A percentile compares a stretch with the other conserved stretches of the same genome.
phyloP scores from a whole-genome alignment of 2,329 filamentous ascomycete genomes.

The Aspergillus hortae region DNA sequence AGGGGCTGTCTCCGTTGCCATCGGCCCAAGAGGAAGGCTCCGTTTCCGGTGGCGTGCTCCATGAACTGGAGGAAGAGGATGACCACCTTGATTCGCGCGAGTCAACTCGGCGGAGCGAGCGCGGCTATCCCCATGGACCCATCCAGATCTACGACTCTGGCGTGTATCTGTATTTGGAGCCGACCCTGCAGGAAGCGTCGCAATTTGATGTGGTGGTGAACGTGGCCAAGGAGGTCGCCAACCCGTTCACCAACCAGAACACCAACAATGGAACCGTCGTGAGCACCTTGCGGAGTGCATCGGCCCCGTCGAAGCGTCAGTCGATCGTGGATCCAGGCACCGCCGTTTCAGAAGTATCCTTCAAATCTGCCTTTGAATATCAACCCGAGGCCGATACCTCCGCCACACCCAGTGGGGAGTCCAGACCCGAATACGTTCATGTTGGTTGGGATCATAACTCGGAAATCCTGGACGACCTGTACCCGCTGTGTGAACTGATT shows the following conservation, averaged over 20 bases:
- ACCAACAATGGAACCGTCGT: slow-evolving; percentile 38
- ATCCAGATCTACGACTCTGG: slow-evolving; percentile 62
- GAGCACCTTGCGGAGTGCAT: slow-evolving; percentile 48
- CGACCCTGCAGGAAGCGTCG: slow-evolving; percentile 56
- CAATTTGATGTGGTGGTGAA: slow-evolving; percentile 63
- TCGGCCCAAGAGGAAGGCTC: slow-evolving; percentile 26
- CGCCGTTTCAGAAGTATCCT: slow-evolving; percentile 44
- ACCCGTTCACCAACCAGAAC: slow-evolving; percentile 48
- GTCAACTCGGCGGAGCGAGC: slow-evolving; percentile 59
- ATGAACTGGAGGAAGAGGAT: slow-evolving; percentile 52
- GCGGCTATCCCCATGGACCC: slow-evolving; percentile 62
- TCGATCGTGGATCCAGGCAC: slow-evolving; percentile 42
- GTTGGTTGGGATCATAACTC: slow-evolving; percentile 67
- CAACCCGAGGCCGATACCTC: slow-evolving; percentile 26
- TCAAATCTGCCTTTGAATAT: slow-evolving; percentile 49
- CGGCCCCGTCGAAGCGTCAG: slow-evolving; percentile 28
- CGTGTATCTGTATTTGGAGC: slow-evolving; percentile 61
- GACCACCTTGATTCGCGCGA: slow-evolving; percentile 47
- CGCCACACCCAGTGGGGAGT: slow-evolving; percentile 29
- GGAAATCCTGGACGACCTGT: slow-evolving; percentile 61
- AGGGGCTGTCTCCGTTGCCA: slow-evolving; percentile 24
- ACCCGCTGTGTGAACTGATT: slow-evolving; percentile 58
- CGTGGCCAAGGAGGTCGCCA: slow-evolving; percentile 62
- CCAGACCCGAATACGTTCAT: slow-evolving; percentile 61
- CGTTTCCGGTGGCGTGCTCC: slow-evolving; percentile 29